Evolutionary conservation across 2,329 filamentous ascomycete species (phyloP), one percentile per base, ranked within the genome.

Genomic region (Cercospora berteroae): DNA sequence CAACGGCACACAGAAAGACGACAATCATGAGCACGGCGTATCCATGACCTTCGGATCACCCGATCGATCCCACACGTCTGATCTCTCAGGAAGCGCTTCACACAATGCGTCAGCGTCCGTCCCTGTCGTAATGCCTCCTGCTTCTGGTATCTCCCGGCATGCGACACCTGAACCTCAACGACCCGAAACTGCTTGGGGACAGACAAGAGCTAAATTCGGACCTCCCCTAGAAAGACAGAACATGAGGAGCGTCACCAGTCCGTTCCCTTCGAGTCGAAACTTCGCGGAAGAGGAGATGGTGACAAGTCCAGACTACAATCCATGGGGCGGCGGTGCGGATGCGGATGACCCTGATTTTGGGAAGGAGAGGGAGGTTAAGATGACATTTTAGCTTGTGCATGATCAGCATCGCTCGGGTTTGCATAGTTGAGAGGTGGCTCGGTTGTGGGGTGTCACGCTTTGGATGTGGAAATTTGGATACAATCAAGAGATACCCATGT

Each of bases 341-440:
- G 81, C 82, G 44, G 81, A 83, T 23, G 79, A 80, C 64, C 80
- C 81, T 31, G 80, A 81, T 3, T 83, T 81, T 74, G 81, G 80
- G 2, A 76, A 78, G 69, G 82, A 83, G 74, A 79, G 79, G 72
- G 77, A 83, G 67, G 76, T 84, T 44, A 77, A 80, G 74, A 83
- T 84, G 82, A 82, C 80, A 25, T 84, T 84, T 74, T 71, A 39
- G 9, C 16, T 36, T 20, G 27, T 5, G 31, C 27, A 36, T 18
- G 16, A 29, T 36, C 48, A 27, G 23, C 9, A 16, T 13, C n/a
- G n/a, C 6, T 13, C 18, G n/a, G 16, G 48, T 5, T 5, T 18
- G 27, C 55, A 36, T 58, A 9, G 27, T 31, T 58, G 55, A 2
- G 7, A 52, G 23, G 20, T 23, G 12, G 16, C 25, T 18, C 7